Base-by-base conservation (phyloP, 768 basidiomycete genomes). In the Mycena galopus region DNA sequence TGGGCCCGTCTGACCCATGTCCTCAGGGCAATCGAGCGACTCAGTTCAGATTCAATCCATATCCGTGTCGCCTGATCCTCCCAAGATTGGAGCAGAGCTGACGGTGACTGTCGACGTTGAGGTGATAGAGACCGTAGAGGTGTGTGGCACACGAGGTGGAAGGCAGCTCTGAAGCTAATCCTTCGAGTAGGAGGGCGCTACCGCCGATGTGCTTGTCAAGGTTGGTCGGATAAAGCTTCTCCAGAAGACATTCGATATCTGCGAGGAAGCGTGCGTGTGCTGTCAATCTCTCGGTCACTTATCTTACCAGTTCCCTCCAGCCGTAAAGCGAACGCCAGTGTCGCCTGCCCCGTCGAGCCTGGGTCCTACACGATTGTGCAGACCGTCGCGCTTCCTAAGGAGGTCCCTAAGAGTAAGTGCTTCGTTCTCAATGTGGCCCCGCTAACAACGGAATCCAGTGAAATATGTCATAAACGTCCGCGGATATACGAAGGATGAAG, bases 181-280 rank as follows among this genome's bases (percentile, higher is more conserved):
- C 29, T 16, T n/a, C 29, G 29, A n/a, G 39, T 71, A 94, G 93
- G 88, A 92, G 14, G 93, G 93, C 17, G 89, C 93, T 19, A 91
- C 87, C 66, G 93, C 90, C 6, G 87, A 93, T 68, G 91, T 69
- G 0, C 47, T 66, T 3, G 93, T 94, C 78, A 94, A 94, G 78
- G 86, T 94, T 29, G 93, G 93, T 29, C 79, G 91, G 33, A 88
- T 94, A 81, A 93, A 91, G 83, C 78, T 94, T 19, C 81, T 94
- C 58, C 80, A 85, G 56, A 92, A 90, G 81, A 77, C 76, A 27
- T 93, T 94, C 72, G 92, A 94, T 69, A 79, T 94, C 25, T 94
- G 93, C 79, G 84, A 93, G 50, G 93, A 94, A 79, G 91, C 93
- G 92, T 93, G 81, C 79, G 93, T 73, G 53, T 23, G 8, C 6